These are phyloP conservation scores for Ceratocystiopsis sp. DNA, from an alignment of 2,329 filamentous ascomycete species.

Conservation along the genomic window DNA sequence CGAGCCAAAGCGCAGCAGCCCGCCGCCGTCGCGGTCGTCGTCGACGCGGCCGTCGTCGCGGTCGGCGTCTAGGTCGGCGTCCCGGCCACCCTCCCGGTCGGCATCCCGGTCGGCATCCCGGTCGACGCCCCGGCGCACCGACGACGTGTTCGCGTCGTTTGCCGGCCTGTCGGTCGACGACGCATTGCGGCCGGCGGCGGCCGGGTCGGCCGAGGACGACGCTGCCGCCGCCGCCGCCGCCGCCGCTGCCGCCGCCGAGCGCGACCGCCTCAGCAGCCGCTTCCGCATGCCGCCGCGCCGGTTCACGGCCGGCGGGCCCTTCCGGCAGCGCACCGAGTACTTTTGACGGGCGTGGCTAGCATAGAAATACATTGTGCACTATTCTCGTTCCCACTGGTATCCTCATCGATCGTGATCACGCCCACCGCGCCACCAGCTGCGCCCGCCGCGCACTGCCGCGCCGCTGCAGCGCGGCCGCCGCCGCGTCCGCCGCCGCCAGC, in stretches of 20 bases:
- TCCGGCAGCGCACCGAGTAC: conserved; percentile 12
- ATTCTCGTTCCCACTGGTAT: no score
- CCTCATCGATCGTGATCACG: no score
- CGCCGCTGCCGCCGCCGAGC: conserved; percentile 2
- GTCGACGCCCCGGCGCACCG: background rate
- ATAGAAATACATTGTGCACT: no score
- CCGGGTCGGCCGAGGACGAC: no score
- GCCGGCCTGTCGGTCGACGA: conserved; percentile 5
- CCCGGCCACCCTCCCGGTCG: no score
- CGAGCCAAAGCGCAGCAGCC: background rate
- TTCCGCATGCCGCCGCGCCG: conserved; percentile 10
- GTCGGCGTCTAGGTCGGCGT: background rate
- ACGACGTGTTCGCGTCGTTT: conserved; percentile 2
- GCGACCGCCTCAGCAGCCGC: conserved; percentile 10
- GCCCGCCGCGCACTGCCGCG: conserved; percentile 29
- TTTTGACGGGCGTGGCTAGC: no score
- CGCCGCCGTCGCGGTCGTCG: background rate
- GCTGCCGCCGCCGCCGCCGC: conserved; percentile 1
- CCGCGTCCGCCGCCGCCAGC: conserved; percentile 20
- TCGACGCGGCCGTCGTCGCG: conserved; percentile 1
- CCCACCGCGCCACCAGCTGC: conserved; percentile 30
- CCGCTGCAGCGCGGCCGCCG: conserved; percentile 17
- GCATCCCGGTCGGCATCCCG: background rate
- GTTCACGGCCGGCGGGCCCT: conserved; percentile 8
- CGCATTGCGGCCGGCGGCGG: no score